Evolutionary conservation across 345 rosid species (phyloP).

Genomic region (Raphanus raphanistrum): DNA sequence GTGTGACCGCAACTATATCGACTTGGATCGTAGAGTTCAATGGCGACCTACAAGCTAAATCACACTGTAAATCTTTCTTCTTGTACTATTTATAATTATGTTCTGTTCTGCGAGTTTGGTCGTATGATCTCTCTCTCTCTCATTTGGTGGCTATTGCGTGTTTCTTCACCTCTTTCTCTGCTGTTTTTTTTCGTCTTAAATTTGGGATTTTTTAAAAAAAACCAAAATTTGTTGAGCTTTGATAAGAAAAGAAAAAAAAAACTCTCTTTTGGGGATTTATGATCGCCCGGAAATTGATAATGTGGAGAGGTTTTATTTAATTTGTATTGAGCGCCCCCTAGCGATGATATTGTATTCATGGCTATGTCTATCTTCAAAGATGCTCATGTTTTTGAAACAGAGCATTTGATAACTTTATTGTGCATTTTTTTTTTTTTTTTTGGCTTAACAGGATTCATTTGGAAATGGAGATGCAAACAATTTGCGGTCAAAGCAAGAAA

Average conservation of each 20-base stretch:
- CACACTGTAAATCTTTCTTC: constrained; percentile 41
- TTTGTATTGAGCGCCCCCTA: neutral
- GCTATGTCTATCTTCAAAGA: neutral
- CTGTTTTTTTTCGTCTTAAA: constrained; percentile 1
- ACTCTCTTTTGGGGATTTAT: neutral
- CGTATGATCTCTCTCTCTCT: neutral
- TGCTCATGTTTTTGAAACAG: neutral
- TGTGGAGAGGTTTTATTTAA: neutral
- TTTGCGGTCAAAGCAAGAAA: constrained; percentile 48
- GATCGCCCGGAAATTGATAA: constrained; percentile 19
- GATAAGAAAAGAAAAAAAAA: neutral
- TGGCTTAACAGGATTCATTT: constrained; percentile 41
- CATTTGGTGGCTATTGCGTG: neutral
- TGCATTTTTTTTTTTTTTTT: neutral
- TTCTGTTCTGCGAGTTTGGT: neutral
- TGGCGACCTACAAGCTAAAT: constrained; percentile 59
- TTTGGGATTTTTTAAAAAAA: constrained; percentile 13
- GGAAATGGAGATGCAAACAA: constrained; percentile 48
- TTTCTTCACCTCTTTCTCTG: neutral
- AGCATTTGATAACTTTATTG: neutral
- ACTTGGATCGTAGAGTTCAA: constrained; percentile 25
- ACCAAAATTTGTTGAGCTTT: neutral
- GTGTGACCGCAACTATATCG: constrained; percentile 15
- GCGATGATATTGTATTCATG: neutral
- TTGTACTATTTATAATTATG: neutral